Evolutionary conservation across 352 stramenopile species (phyloP), one percentile per base, ranked within the genome.

Genomic region (Phytopythium montanum): DNA sequence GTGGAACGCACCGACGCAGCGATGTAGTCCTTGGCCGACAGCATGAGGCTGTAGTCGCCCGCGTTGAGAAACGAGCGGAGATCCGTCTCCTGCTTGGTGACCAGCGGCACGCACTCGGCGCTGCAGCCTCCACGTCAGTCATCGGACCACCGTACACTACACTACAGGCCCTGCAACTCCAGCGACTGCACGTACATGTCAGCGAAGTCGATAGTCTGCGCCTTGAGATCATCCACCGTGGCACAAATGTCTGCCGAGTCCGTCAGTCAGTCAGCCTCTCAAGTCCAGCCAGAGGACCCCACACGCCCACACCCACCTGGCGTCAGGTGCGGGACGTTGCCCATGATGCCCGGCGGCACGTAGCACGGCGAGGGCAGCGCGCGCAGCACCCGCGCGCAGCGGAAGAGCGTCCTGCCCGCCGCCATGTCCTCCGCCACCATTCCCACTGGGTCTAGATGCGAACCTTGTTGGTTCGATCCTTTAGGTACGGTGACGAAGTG

Each of bases 11-110:
- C 75, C 33, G 70, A 81, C 12, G 66, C 52, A 60, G 66, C 81
- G 54, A 87, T 81, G 65, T 90, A 90, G 63, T 93, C 83, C 45
- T 75, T 80, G 25, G 82, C 81, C 14, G 83, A 90, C 39, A 93
- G 72, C 52, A 93, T 59, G 34, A 88, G 55, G 55, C 78, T 59
- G 12, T 60, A 60, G 63, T 85, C 70, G 21, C 69, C 63, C 16
- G 81, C 60, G 33, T 79, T 75, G 33, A 93, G 50, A 29, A 90
- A 81, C 10, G 81, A 50, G 25, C 76, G 75, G 52, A 90, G 75
- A 23, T 65, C 49, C 36, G 59, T 54, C 55, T 75, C 60, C 53
- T 74, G 83, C 33, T 72, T 46, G 54, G 72, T 69, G 66, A 59
- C 80, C 6, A 75, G 31, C 53, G 66, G 60, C 5, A 65, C 28